A percentile compares a stretch with the other conserved stretches of the same genome.
These are phyloP conservation scores for Colletotrichum ledebouriae DNA, from an alignment of 2,329 filamentous ascomycete genomes.

Conservation along the genomic window DNA sequence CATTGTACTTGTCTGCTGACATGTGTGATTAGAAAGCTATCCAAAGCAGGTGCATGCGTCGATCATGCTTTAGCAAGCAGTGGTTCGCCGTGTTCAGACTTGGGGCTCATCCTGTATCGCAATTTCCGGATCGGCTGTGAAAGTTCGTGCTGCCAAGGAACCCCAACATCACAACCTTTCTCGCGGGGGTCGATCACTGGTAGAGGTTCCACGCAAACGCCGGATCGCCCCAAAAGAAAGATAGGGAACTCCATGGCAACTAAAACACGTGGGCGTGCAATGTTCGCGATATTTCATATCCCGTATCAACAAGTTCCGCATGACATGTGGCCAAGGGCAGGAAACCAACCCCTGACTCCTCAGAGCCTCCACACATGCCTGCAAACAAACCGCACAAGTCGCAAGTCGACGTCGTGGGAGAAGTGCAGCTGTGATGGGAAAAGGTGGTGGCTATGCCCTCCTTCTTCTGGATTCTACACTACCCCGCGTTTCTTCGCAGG, in stretches of 20 bases:
- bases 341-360: constrained; percentile 17
- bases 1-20: no score
- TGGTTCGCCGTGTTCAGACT: neutral
- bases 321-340: constrained; percentile 9
- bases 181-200: constrained; percentile 15
- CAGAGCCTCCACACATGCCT: constrained; percentile 19
- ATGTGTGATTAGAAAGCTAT: no score
- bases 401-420: constrained; percentile 18
- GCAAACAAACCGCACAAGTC: neutral
- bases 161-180: constrained; percentile 23
- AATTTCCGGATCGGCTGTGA: neutral
- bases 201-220: constrained; percentile 6
- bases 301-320: constrained; percentile 6
- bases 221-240: neutral
- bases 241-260: neutral
- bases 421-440: constrained; percentile 16
- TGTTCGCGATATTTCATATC: neutral
- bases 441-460: constrained; percentile 33
- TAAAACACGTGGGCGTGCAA: neutral
- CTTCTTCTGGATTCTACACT: constrained; percentile 25
- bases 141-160: neutral
- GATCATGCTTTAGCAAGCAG: no score
- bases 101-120: neutral
- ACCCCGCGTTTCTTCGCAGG: constrained; percentile 23
- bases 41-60: no score